A percentile compares a stretch with the other conserved stretches of the same genome.
Conservation (phyloP, 148 eudicot genomes). For the Chenopodium berlandieri region DNA sequence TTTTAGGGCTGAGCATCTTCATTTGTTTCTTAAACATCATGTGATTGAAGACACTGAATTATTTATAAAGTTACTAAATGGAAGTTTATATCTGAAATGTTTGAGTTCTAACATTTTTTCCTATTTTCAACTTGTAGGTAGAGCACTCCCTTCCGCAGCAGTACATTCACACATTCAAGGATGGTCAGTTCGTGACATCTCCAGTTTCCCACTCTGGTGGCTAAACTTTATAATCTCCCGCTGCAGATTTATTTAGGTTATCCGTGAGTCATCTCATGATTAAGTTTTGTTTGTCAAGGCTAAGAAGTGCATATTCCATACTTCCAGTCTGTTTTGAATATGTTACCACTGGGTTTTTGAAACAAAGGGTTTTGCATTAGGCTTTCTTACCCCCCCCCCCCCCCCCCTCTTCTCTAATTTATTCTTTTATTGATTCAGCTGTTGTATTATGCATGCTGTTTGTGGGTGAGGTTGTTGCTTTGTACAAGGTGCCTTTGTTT, state of each 20-base stretch:
- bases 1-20: background rate
- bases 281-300: constrained; percentile 20
- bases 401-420: background rate
- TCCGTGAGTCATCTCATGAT: constrained; percentile 16
- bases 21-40: background rate
- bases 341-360: constrained; percentile 18
- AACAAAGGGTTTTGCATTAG: constrained; percentile 24
- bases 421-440: constrained; percentile 28
- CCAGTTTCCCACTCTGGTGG: constrained; percentile 95
- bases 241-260: constrained; percentile 26
- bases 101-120: background rate
- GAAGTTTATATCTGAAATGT: background rate
- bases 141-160: constrained; percentile 97
- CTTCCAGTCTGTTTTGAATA: constrained; percentile 33
- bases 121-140: constrained; percentile 42
- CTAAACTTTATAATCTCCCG: constrained; percentile 29
- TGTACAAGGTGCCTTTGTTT: constrained; percentile 12
- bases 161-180: constrained; percentile 63
- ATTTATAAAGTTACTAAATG: background rate
- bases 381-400: background rate
- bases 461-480: constrained; percentile 14
- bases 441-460: constrained; percentile 25
- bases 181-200: constrained; percentile 79
- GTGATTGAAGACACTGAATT: background rate
- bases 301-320: constrained; percentile 26